Percentiles rank a stretch among this genome's conserved stretches.
Conservation (phyloP, 2,329 filamentous ascomycete genomes). For the Paradendryphiella salina region DNA sequence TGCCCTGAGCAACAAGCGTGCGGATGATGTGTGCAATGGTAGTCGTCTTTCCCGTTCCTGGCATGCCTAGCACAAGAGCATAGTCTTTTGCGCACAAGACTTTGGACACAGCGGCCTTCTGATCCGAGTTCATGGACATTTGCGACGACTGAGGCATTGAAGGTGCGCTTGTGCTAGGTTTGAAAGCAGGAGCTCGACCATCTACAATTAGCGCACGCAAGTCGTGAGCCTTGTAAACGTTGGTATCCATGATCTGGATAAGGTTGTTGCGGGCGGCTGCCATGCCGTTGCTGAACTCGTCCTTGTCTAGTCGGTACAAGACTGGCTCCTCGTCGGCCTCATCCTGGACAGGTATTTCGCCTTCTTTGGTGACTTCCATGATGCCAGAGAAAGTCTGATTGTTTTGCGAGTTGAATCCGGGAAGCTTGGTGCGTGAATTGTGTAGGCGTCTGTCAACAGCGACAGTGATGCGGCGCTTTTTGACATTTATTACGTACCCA, state of each 20-base stretch:
- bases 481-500: conserved; percentile 81
- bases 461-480: conserved; percentile 76
- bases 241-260: conserved; percentile 85
- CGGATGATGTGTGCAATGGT: conserved; percentile 97
- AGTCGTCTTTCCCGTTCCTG: conserved; percentile 95
- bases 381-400: conserved; percentile 91
- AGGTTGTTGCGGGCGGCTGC: conserved; percentile 92
- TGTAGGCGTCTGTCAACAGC: conserved; percentile 89
- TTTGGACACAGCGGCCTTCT: conserved; percentile 83
- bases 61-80: conserved; percentile 96
- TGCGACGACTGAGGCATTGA: conserved; percentile 59
- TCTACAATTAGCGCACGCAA: conserved; percentile 82
- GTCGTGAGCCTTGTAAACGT: conserved; percentile 68
- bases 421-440: conserved; percentile 75
- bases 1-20: conserved; percentile 82
- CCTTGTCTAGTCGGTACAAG: conserved; percentile 88
- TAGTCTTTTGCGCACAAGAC: conserved; percentile 96
- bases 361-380: conserved; percentile 75
- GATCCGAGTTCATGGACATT: conserved; percentile 80
- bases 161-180: conserved; percentile 62
- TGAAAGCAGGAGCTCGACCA: conserved; percentile 73
- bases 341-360: conserved; percentile 25
- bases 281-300: conserved; percentile 98
- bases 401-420: conserved; percentile 71
- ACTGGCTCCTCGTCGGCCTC: conserved; percentile 58